Evolutionary conservation across 495 filamentous ascomycete genomes (phyloP), one percentile per base, ranked within the genome.

Genomic region (Neurospora tetrasperma): DNA sequence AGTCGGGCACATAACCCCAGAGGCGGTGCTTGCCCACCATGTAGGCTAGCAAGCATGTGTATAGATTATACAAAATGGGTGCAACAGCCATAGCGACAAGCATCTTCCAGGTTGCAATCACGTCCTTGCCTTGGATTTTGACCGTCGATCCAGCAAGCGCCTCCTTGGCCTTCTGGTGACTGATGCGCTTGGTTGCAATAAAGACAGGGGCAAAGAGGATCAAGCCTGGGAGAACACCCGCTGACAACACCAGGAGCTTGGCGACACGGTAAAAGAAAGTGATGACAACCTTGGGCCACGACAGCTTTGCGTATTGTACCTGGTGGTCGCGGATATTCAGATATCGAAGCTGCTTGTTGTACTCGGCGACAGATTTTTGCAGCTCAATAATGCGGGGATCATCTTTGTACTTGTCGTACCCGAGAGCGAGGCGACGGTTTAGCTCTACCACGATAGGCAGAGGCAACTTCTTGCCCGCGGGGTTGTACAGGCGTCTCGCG

Each of bases 71-170:
- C 5, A 97, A 85, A 7, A 93, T 83, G 0, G 96, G 96, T 8
- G 94, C 93, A 76, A 99, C 90, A 16, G 90, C 94, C 77, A 98
- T 85, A 41, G 95, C 89, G 35, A 98, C 94, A 10, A 99, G 89
- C 14, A 99, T 87, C 80, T 99, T 99, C 96, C 96, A 99, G 0
- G 96, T 98, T 0, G 96, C 96, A 85, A 99, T 95, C 35, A 99
- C 96, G 80, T 99, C 96, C 42, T 90, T 88, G 20, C 93, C 96
- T 79, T 96, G 91, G 39, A 99, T 87, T 79, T 99, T 99, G 74
- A 99, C 96, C 3, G 91, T 92, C 11, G 94, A 97, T 27, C 91
- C 94, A 5, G 94, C 95, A 38, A 99, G 87, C 0, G 96, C 96
- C 80, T 96, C 91, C 74, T 88, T 90, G 0, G 95, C 93, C 82